Evolutionary conservation across 192 early-diverging fungal species (phyloP), one percentile per base, ranked within the genome.

Genomic region (Podila minutissima): DNA sequence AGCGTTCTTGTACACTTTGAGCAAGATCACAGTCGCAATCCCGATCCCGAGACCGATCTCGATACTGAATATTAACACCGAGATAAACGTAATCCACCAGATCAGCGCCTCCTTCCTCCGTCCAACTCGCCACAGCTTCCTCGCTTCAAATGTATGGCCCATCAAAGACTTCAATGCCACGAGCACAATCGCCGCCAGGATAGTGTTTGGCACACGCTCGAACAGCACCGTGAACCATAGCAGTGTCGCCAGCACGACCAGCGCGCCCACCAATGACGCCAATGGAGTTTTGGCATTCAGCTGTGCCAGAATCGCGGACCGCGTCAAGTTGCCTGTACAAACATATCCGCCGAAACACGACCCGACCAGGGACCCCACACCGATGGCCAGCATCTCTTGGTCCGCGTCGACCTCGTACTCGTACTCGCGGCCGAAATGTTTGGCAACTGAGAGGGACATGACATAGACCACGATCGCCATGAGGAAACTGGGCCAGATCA

Each of bases 301-400:
- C 32, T 83, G 82, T 0, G 74, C 72, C 20, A 83, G 66, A 15
- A 75, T 75, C 6, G 82, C 73, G 6, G 82, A 71, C 31, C 72
- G 58, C 0, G 75, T 81, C 63, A 78, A 28, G 51, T 58, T 74
- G n/a, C 83, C 83, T 50, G 75, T 79, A 26, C 74, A 68, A 0
- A 29, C 77, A 46, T 81, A 84, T 12, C 41, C 75, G 19, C 74
- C 73, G 53, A 84, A 84, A 35, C 75, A 84, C 2, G 83, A 84
- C 29, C 75, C 75, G 3, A 81, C 65, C 60, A 78, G 38, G 1
- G 75, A 82, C 0, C 72, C 77, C 3, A 68, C 58, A 17, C 83
- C 83, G 17, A 84, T 59, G 2, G 83, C 83, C 64, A 81, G 17
- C 69, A 84, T 71, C 31, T 84, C 83, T 51, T 84, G 83, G 38